phyloP scores from a whole-genome alignment of 352 stramenopile genomes.

The Globisporangium polare region DNA sequence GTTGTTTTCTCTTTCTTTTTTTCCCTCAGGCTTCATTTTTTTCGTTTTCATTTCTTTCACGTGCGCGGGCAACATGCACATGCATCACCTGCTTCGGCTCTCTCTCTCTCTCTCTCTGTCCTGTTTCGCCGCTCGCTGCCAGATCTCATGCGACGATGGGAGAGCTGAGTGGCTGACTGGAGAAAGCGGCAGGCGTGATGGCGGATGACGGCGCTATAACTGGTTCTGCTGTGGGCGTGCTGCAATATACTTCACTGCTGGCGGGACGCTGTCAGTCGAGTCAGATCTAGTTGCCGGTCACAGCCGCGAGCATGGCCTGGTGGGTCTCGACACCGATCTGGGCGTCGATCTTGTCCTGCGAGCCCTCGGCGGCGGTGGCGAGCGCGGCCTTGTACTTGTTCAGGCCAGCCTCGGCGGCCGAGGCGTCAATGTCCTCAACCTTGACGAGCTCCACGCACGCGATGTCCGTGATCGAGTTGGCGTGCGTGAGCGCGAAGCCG shows the following conservation, averaged over 20 bases:
- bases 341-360: constrained; percentile 89
- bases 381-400: constrained; percentile 90
- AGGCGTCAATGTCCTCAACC: constrained; percentile 94
- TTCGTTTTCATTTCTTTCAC: constrained; percentile 11
- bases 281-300: constrained; percentile 62
- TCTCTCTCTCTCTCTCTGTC: background rate
- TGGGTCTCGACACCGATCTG: constrained; percentile 96
- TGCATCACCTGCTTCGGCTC: background rate
- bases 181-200: background rate
- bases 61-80: constrained; percentile 2
- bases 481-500: constrained; percentile 96
- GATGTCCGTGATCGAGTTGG: constrained; percentile 96
- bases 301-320: constrained; percentile 87
- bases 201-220: constrained; percentile 3
- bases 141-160: constrained; percentile 7
- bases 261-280: background rate
- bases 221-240: constrained; percentile 1
- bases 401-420: constrained; percentile 85
- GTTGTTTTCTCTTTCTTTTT: background rate
- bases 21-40: constrained; percentile 5
- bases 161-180: background rate
- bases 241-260: background rate
- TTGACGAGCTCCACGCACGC: constrained; percentile 96
- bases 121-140: background rate
- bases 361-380: constrained; percentile 78